phyloP scores from a whole-genome alignment of 2,329 filamentous ascomycete genomes.

The Chaetothyriales sp. region DNA sequence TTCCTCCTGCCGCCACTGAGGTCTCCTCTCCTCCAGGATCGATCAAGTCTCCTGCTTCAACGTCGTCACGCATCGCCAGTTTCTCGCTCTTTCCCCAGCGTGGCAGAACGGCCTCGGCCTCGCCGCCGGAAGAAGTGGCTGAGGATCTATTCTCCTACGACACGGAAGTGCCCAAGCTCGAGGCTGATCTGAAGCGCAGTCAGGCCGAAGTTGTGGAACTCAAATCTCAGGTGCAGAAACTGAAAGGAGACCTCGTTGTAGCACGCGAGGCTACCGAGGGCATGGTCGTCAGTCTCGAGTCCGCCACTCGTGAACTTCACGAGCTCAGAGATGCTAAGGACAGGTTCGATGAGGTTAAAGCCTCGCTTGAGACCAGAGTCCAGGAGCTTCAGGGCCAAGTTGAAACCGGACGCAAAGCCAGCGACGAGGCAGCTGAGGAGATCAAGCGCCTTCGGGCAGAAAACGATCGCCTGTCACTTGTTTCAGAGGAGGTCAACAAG shows the following conservation, averaged over 20 bases:
- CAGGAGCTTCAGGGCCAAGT: slow-evolving; percentile 27
- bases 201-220: slow-evolving; percentile 56
- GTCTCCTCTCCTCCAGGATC: neutral
- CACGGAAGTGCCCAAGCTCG: slow-evolving; percentile 67
- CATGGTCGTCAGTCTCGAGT: slow-evolving; percentile 52
- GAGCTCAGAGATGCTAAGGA: slow-evolving; percentile 39
- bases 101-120: slow-evolving; percentile 20
- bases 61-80: slow-evolving; percentile 23
- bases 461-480: slow-evolving; percentile 27
- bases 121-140: slow-evolving; percentile 22
- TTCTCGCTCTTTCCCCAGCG: slow-evolving; percentile 27
- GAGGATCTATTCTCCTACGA: slow-evolving; percentile 91
- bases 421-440: slow-evolving; percentile 22
- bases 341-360: slow-evolving; percentile 30
- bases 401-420: slow-evolving; percentile 13
- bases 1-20: slow-evolving; percentile 7
- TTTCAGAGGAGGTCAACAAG: slow-evolving; percentile 24
- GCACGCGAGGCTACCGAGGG: slow-evolving; percentile 55
- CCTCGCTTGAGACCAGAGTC: slow-evolving; percentile 27
- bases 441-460: slow-evolving; percentile 26
- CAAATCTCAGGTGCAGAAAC: slow-evolving; percentile 48
- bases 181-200: slow-evolving; percentile 56
- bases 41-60: slow-evolving; percentile 21
- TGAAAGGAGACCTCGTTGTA: slow-evolving; percentile 56
- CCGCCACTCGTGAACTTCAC: slow-evolving; percentile 48